Base-by-base conservation (phyloP, 2,329 filamentous ascomycete species). In the Sporothrix euskadiensis region DNA sequence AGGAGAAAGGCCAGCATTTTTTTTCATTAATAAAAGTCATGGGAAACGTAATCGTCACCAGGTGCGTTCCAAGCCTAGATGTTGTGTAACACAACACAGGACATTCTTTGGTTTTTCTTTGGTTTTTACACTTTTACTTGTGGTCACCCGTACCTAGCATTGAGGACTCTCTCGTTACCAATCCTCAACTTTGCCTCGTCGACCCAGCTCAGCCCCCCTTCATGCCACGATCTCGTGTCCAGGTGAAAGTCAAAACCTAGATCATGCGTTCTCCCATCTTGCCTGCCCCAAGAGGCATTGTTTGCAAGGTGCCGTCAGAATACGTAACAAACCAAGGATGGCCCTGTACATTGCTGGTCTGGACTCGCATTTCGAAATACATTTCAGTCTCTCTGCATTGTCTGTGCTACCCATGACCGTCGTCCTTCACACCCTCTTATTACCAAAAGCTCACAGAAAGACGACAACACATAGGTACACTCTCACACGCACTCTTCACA, bases 361-460 rank as follows among this genome's bases (percentile, higher is more conserved):
- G 1, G 9, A n/a, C 59, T 14, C n/a, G n/a, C 5, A 3, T 26
- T 41, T 14, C n/a, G 6, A 44, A 26, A 44, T 41, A 44, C n/a
- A 3, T 2, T 65, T 44, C 32, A 44, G 59, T 44, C 59, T 44
- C 35, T 44, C n/a, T 65, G 59, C 59, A 65, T 44, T 10, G 59
- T 12, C 22, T 26, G 59, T 44, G 35, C 1, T 65, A 44, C 59
- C 59, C 59, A 44, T 26, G 35, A 35, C 14, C 59, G 16, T 63
- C 59, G 32, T 63, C 19, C 35, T 63, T 44, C 59, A 65, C 59
- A 65, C 59, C 59, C 35, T 26, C 59, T 59, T 59, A 30, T 19
- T 19, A 49, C 56, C 54, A 57, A 19, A 63, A 44, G 6, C 39
- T 65, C n/a, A 14, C n/a, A 14, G 39, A 44, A 44, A n/a, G n/a